Percentiles rank a stretch among this genome's conserved stretches.
Evolutionary conservation across 192 early-diverging fungal genomes (phyloP).

Genomic region (Coemansia sp.): DNA sequence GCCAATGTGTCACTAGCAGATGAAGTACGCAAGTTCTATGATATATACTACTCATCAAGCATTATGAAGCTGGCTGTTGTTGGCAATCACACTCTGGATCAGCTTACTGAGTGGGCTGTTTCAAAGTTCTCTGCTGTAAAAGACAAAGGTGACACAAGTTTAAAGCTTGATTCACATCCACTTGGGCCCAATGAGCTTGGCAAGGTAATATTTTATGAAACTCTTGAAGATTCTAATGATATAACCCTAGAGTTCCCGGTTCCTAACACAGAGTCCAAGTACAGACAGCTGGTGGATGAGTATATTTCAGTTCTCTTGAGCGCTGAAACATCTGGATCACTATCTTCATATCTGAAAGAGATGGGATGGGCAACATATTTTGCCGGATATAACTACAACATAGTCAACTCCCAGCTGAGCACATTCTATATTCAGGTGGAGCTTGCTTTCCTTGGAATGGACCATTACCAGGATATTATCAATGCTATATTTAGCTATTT

Average conservation of each 20-base stretch:
- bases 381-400: neutral
- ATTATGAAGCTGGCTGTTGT: no score
- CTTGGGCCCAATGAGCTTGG: slow-evolving; percentile 66
- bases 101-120: no score
- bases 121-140: slow-evolving; percentile 65
- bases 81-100: no score
- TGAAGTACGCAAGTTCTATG: no score
- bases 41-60: no score
- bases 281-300: slow-evolving; percentile 54
- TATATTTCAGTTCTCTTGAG: slow-evolving; percentile 80
- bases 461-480: slow-evolving; percentile 29
- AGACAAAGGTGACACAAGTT: slow-evolving; percentile 67
- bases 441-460: slow-evolving; percentile 15
- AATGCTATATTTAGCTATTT: slow-evolving; percentile 32
- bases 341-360: slow-evolving; percentile 76
- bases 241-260: slow-evolving; percentile 79
- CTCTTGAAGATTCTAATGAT: slow-evolving; percentile 69
- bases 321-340: slow-evolving; percentile 79
- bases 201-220: slow-evolving; percentile 66
- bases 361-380: slow-evolving; percentile 74
- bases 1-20: no score
- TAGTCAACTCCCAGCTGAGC: slow-evolving; percentile 15
- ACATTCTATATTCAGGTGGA: slow-evolving; percentile 9
- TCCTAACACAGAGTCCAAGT: slow-evolving; percentile 65
- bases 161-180: slow-evolving; percentile 64